Evolutionary conservation across 805 yeast species (phyloP).

Genomic region (Schwanniomyces yamadae): DNA sequence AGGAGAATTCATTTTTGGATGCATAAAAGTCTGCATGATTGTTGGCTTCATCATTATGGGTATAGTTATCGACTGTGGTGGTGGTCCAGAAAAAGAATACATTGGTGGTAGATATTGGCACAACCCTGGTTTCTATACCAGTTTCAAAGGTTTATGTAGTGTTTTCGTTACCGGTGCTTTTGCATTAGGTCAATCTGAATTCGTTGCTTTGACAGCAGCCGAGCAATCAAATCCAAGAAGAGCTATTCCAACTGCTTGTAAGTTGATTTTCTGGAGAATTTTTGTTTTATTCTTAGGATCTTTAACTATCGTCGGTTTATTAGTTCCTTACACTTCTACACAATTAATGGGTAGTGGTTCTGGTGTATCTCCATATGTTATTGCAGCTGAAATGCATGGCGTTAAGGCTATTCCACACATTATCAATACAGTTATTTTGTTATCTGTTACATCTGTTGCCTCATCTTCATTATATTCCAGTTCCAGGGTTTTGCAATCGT

Average conservation of each 20-base stretch:
- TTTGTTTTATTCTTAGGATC: slow-evolving; percentile 40
- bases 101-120: slow-evolving; percentile 34
- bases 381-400: slow-evolving; percentile 42
- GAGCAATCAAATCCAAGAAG: slow-evolving; percentile 27
- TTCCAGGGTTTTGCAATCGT: slow-evolving; percentile 42
- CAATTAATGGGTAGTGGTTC: slow-evolving; percentile 35
- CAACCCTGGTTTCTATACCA: slow-evolving; percentile 29
- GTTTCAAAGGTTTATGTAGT: slow-evolving; percentile 30
- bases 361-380: slow-evolving; percentile 42
- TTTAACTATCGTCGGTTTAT: slow-evolving; percentile 37
- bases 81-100: slow-evolving; percentile 30
- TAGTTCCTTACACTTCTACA: slow-evolving; percentile 35
- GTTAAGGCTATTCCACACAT: slow-evolving; percentile 40
- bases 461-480: slow-evolving; percentile 43
- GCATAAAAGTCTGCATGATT: slow-evolving; percentile 35
- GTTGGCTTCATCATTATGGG: slow-evolving; percentile 43
- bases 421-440: slow-evolving; percentile 40
- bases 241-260: slow-evolving; percentile 42
- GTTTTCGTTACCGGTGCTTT: slow-evolving; percentile 34
- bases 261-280: slow-evolving; percentile 39
- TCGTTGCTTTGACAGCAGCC: slow-evolving; percentile 29
- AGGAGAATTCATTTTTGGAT: slow-evolving; percentile 41
- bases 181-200: slow-evolving; percentile 34
- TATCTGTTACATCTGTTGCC: slow-evolving; percentile 43
- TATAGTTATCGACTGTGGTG: slow-evolving; percentile 40